Evolutionary conservation across 352 stramenopile genomes (phyloP).

Genomic region (Thalassiosira mediterranea): DNA sequence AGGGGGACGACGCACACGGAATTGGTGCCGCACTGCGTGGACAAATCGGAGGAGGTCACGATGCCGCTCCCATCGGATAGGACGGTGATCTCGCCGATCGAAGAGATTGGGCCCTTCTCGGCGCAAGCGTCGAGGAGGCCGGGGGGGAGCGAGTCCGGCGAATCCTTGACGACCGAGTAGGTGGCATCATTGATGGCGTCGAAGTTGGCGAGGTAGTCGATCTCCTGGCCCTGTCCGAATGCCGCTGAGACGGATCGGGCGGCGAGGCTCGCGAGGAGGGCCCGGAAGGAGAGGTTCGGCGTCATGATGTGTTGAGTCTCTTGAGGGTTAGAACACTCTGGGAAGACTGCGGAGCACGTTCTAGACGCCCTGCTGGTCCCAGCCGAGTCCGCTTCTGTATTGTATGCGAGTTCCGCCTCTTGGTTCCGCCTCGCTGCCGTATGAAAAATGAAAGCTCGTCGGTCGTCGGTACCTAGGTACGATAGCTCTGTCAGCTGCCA

Average conservation of each 20-base stretch:
- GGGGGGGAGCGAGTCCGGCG: neutral
- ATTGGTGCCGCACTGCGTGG: conserved; percentile 25
- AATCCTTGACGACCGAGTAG: conserved; percentile 13
- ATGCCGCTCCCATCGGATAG: neutral
- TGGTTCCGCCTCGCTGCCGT: no score
- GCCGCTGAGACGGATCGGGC: neutral
- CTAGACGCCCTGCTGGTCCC: no score
- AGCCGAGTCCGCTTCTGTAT: no score
- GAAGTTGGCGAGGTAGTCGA: conserved; percentile 8
- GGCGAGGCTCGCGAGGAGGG: neutral
- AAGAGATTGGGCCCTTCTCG: neutral
- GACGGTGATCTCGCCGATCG: conserved; percentile 4
- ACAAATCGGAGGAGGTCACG: neutral
- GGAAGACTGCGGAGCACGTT: no score
- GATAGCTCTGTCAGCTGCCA: no score
- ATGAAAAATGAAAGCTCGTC: no score
- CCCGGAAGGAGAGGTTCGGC: neutral
- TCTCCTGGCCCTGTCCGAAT: neutral
- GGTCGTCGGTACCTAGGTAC: no score
- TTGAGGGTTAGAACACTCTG: no score
- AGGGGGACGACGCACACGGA: conserved; percentile 33
- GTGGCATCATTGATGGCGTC: conserved; percentile 11
- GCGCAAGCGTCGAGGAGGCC: conserved; percentile 9
- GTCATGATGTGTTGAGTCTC: no score
- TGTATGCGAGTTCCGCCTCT: no score